Conservation (phyloP, 768 basidiomycete genomes). For the Lactarius akahatsu region DNA sequence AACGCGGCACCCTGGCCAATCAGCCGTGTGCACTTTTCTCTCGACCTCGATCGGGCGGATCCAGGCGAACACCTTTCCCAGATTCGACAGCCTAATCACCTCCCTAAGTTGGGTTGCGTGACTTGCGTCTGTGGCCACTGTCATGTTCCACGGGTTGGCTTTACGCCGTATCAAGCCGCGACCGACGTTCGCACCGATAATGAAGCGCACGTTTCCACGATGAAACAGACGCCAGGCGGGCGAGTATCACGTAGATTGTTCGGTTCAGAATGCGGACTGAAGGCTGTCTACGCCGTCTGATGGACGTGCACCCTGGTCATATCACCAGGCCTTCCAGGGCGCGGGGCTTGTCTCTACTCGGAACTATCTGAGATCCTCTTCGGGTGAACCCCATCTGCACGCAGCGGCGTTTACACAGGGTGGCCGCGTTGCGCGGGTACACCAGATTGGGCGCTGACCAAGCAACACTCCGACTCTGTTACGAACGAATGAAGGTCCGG, state of each 20-base stretch:
- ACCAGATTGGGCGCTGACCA: background rate
- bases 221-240: constrained; percentile 8
- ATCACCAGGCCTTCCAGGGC: constrained; percentile 1
- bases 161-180: background rate
- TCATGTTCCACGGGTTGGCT: background rate
- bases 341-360: background rate
- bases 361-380: background rate
- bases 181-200: background rate
- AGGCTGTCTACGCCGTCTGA: constrained; percentile 15
- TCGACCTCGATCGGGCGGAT: background rate
- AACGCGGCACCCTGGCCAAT: background rate
- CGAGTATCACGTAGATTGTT: background rate
- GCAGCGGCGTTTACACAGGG: constrained; percentile 5
- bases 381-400: background rate
- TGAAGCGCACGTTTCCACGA: background rate
- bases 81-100: background rate
- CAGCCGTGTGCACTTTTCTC: background rate
- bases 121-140: background rate
- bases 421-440: constrained; percentile 1
- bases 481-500: background rate
- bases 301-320: background rate
- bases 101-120: background rate
- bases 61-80: background rate
- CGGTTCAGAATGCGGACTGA: background rate
- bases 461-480: too few species aligned